phyloP scores from a whole-genome alignment of 179 eudicot genomes.

The Dionaea muscipula region DNA sequence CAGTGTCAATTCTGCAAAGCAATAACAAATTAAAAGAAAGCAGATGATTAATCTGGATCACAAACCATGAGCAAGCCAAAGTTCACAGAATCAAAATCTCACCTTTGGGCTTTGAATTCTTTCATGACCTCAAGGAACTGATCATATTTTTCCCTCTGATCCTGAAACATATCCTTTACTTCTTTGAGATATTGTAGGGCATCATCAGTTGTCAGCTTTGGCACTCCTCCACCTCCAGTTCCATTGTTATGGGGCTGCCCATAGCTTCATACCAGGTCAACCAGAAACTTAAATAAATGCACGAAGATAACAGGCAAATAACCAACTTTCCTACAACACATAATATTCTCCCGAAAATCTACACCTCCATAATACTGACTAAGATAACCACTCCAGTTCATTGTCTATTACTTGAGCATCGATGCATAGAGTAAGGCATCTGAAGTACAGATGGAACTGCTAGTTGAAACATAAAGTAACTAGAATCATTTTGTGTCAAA shows the following conservation, averaged over 20 bases:
- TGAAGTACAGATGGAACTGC: not conserved
- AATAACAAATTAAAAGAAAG: slow-evolving; percentile 5
- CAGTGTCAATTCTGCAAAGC: slow-evolving; percentile 66
- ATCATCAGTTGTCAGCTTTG: slow-evolving; percentile 80
- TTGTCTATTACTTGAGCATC: not conserved
- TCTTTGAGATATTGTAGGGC: slow-evolving; percentile 79
- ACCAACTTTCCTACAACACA: not conserved
- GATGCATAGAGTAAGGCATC: not conserved
- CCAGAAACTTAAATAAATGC: slow-evolving; percentile 17
- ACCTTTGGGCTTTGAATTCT: slow-evolving; percentile 94
- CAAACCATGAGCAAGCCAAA: not conserved
- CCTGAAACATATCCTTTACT: slow-evolving; percentile 90
- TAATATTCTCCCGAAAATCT: not conserved
- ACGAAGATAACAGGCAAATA: slow-evolving; percentile 1
- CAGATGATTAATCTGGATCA: not conserved
- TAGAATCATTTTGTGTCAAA: no score
- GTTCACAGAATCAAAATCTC: slow-evolving; percentile 9
- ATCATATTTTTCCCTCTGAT: slow-evolving; percentile 79
- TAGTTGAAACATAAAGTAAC: no score
- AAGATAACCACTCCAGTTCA: not conserved
- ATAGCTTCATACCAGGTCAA: slow-evolving; percentile 21
- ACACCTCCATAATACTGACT: not conserved
- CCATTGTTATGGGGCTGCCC: slow-evolving; percentile 31
- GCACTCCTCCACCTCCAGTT: slow-evolving; percentile 29
- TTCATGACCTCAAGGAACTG: slow-evolving; percentile 94